These are phyloP conservation scores for Nothomitra cinnamomea DNA, from an alignment of 2,329 filamentous ascomycete genomes.

Conservation along the genomic window DNA sequence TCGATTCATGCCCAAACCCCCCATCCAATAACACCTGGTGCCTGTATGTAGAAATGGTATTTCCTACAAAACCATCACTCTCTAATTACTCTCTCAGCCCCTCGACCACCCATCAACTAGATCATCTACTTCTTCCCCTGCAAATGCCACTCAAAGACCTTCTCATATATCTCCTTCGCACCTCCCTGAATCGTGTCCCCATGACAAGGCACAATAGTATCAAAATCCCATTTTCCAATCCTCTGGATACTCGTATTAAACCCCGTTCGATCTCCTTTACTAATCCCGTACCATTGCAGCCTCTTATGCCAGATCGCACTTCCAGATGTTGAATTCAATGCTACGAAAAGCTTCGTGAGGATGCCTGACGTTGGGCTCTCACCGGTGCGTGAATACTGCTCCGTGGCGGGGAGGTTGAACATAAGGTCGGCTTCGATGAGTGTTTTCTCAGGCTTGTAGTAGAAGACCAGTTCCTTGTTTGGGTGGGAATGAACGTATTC, in stretches of 20 bases:
- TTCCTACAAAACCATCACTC: too few species aligned
- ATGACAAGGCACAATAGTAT: slow-evolving; percentile 76
- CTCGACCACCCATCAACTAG: too few species aligned
- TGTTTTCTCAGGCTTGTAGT: slow-evolving; percentile 60
- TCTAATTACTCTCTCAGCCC: too few species aligned
- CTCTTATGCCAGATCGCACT: slow-evolving; percentile 58
- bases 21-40: too few species aligned
- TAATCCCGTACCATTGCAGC: slow-evolving; percentile 62
- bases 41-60: too few species aligned
- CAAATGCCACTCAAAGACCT: slow-evolving; percentile 73
- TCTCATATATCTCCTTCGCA: slow-evolving; percentile 59
- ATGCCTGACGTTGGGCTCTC: slow-evolving; percentile 38
- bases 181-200: slow-evolving; percentile 68
- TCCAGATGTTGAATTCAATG: slow-evolving; percentile 43
- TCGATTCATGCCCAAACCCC: too few species aligned
- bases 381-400: slow-evolving; percentile 57
- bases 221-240: slow-evolving; percentile 71
- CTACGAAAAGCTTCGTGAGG: slow-evolving; percentile 38
- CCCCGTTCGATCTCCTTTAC: slow-evolving; percentile 40
- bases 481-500: slow-evolving; percentile 67
- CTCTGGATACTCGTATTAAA: slow-evolving; percentile 52
- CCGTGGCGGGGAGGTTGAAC: slow-evolving; percentile 76
- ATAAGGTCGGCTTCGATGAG: slow-evolving; percentile 80
- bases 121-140: slow-evolving; percentile 22
- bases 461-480: slow-evolving; percentile 79